Base-by-base conservation (phyloP, 2,329 filamentous ascomycete genomes). In the Blastomyces emzantsi region DNA sequence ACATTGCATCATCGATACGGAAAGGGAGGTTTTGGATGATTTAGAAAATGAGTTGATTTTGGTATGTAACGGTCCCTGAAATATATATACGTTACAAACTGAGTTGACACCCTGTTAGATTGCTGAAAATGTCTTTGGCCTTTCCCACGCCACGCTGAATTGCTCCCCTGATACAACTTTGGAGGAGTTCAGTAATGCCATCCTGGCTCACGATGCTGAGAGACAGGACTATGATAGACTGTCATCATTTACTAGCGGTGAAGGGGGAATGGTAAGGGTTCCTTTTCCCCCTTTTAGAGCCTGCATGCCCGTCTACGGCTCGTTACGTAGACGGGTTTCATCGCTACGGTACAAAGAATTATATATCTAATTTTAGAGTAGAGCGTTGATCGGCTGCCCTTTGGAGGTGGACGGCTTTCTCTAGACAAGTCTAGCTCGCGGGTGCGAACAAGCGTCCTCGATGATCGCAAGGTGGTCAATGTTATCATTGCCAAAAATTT, bases 1-100 rank as follows among this genome's bases (percentile, higher is more conserved):
- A 75, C 92, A 97, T 75, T 96, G 91, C 77, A 86, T 97, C 69
- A 86, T 97, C 71, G 88, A 91, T 75, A 89, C 90, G 19, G 83
- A 87, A 2, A 74, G 78, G 4, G 78, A 83, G 45, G 78, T 80
- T 61, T 77, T 93, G 63, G 82, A 89, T 73, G 83, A 87, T 67
- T 80, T 96, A n/a, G 82, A 87, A 54, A 82, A 85, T 61, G 91
- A 96, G 75, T 79, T 96, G 28, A 83, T 85, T 66, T 78, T 94
- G 72, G 89, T 90, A 76, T 45, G 64, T n/a, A 61, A 28, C 22
- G 58, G 41, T 11, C 19, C 36, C 36, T 39, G 11, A 43, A n/a
- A 54, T 7, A 51, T 52, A 43, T 15, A 19, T 62, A 9, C 25
- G 28, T 62, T 60, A 56, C 49, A 41, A 41, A 13, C 62, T 64